phyloP scores from a whole-genome alignment of 1,139 yeast species.

The Candida tetrigidarum region DNA sequence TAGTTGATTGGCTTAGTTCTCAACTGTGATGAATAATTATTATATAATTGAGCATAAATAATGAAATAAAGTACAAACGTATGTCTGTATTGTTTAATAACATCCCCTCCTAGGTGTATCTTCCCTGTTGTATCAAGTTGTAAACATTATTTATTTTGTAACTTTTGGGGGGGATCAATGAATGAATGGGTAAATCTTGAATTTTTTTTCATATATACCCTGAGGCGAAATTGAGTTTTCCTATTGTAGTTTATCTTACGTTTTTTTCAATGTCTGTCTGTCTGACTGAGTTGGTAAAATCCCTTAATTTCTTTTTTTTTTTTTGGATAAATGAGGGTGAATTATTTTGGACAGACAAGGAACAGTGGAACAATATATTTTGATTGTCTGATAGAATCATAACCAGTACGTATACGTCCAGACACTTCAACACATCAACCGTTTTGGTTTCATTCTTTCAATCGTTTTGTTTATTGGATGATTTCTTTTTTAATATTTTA shows the following conservation, averaged over 20 bases:
- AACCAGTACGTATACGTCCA: background rate
- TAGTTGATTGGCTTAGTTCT: no score
- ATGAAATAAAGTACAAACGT: background rate
- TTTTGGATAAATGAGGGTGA: no score
- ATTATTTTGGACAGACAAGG: no score
- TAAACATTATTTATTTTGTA: no score
- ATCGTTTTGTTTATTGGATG: background rate
- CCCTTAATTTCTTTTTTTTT: background rate
- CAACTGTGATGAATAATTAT: no score
- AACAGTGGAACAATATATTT: no score
- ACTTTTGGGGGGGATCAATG: background rate
- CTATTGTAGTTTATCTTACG: background rate
- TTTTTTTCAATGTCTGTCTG: background rate
- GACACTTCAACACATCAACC: slow-evolving; percentile 3
- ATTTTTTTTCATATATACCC: no score
- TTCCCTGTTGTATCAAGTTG: background rate
- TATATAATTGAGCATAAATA: no score
- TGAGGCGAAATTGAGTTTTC: background rate
- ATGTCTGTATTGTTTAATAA: no score
- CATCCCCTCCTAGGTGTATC: no score
- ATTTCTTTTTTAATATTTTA: background rate
- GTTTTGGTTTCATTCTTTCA: background rate
- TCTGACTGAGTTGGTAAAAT: no score
- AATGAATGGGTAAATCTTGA: background rate
- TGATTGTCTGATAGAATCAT: no score